Evolutionary conservation across 2,329 filamentous ascomycete genomes (phyloP).

Genomic region (Polytolypa hystricis): DNA sequence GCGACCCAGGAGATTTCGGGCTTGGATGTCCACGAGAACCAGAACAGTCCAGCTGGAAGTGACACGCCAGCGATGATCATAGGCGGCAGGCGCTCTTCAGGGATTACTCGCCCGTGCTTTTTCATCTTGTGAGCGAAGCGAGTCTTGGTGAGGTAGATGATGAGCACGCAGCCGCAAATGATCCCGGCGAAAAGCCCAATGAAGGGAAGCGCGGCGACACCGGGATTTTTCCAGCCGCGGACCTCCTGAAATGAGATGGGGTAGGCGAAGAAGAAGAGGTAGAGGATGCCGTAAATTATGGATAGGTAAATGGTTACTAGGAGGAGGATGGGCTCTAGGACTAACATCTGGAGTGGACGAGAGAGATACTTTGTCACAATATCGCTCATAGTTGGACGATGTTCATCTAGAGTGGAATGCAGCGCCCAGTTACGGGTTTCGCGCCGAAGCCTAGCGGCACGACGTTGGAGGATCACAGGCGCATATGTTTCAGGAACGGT

Average conservation of each 20-base stretch:
- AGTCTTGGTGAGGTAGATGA: conserved; percentile 31
- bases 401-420: conserved; percentile 36
- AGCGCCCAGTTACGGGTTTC: conserved; percentile 39
- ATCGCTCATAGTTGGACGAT: conserved; percentile 25
- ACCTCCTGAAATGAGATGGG: conserved; percentile 31
- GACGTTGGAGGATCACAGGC: conserved; percentile 37
- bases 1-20: conserved; percentile 34
- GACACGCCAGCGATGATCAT: conserved; percentile 34
- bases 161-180: conserved; percentile 24
- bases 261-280: conserved; percentile 30
- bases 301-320: conserved; percentile 36
- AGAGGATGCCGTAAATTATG: conserved; percentile 26
- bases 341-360: conserved; percentile 36
- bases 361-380: conserved; percentile 36
- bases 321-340: conserved; percentile 38
- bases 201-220: conserved; percentile 37
- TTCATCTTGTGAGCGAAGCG: conserved; percentile 28
- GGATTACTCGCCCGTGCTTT: conserved; percentile 24
- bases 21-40: conserved; percentile 38
- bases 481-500: conserved; percentile 43
- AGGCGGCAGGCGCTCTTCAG: conserved; percentile 35
- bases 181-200: conserved; percentile 37
- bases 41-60: conserved; percentile 36
- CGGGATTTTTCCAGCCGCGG: conserved; percentile 30
- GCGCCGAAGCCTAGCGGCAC: conserved; percentile 38